These are phyloP conservation scores for Graphium sp. DNA, from an alignment of 2,329 filamentous ascomycete genomes.

Conservation along the genomic window DNA sequence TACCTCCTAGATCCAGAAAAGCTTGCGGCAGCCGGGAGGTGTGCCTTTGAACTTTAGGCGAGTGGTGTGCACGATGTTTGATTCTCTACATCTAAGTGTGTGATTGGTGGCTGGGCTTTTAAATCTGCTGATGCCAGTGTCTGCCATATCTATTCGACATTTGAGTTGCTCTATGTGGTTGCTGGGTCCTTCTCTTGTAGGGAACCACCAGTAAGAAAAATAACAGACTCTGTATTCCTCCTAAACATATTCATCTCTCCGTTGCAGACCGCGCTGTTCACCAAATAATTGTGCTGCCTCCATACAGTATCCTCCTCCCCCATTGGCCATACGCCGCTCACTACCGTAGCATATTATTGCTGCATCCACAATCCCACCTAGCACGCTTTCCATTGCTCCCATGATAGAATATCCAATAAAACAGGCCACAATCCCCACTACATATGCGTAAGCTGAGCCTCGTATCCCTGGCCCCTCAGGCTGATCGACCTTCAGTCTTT, in stretches of 20 bases:
- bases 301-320: constrained; percentile 66
- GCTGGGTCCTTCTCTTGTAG: too few species aligned
- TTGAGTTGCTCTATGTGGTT: too few species aligned
- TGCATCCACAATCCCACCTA: constrained; percentile 76
- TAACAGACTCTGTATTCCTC: constrained; percentile 3
- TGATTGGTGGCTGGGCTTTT: too few species aligned
- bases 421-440: constrained; percentile 80
- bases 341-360: constrained; percentile 89
- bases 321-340: constrained; percentile 54
- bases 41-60: too few species aligned
- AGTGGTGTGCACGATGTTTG: too few species aligned
- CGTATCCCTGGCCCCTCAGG: constrained; percentile 37
- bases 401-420: constrained; percentile 92
- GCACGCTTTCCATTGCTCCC: constrained; percentile 75
- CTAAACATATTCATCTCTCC: constrained; percentile 3
- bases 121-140: too few species aligned
- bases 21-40: too few species aligned
- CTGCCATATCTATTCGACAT: too few species aligned
- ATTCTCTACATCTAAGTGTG: too few species aligned
- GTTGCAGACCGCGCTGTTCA: constrained; percentile 23
- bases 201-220: too few species aligned
- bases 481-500: constrained; percentile 48
- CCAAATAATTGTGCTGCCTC: constrained; percentile 85
- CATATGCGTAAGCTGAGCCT: constrained; percentile 85
- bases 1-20: too few species aligned